These are phyloP conservation scores for Schrenkiella parvula DNA, from an alignment of 345 rosid species.

Conservation along the genomic window DNA sequence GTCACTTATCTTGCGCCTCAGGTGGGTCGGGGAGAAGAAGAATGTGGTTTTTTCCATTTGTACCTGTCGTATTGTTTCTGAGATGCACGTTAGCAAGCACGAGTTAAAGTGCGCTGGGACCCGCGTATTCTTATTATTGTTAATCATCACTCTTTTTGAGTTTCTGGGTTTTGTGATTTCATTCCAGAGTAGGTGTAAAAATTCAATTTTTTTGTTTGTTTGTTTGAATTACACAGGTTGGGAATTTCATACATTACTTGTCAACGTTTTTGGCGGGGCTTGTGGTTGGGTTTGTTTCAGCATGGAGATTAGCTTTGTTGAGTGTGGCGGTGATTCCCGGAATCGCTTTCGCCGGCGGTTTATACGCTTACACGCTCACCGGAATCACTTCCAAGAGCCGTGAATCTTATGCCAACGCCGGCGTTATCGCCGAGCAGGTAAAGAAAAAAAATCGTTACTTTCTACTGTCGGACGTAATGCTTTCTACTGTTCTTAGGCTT, in stretches of 20 bases:
- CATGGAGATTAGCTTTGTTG: slow-evolving; percentile 92
- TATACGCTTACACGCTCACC: slow-evolving; percentile 94
- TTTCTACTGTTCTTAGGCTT: slow-evolving; percentile 23
- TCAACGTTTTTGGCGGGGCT: slow-evolving; percentile 98
- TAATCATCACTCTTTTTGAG: slow-evolving; percentile 1
- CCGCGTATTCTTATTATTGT: background rate
- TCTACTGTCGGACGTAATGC: slow-evolving; percentile 26
- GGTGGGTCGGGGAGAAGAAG: background rate
- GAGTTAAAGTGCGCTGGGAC: slow-evolving; percentile 35
- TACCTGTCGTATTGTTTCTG: background rate
- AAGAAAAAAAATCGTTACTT: background rate
- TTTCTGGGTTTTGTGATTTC: slow-evolving; percentile 19
- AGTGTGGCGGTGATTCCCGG: slow-evolving; percentile 99
- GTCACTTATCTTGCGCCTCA: slow-evolving; percentile 21
- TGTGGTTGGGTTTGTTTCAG: slow-evolving; percentile 98
- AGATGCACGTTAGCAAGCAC: slow-evolving; percentile 40
- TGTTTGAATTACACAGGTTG: slow-evolving; percentile 52
- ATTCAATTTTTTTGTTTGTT: background rate
- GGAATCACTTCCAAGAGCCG: slow-evolving; percentile 98
- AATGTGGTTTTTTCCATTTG: background rate
- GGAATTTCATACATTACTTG: slow-evolving; percentile 91
- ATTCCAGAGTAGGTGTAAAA: background rate
- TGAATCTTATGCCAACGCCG: slow-evolving; percentile 95
- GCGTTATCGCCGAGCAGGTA: slow-evolving; percentile 98
- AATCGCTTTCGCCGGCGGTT: slow-evolving; percentile 98